A percentile compares a stretch with the other conserved stretches of the same genome.
phyloP scores from a whole-genome alignment of 768 basidiomycete genomes.

The Suillus spraguei region DNA sequence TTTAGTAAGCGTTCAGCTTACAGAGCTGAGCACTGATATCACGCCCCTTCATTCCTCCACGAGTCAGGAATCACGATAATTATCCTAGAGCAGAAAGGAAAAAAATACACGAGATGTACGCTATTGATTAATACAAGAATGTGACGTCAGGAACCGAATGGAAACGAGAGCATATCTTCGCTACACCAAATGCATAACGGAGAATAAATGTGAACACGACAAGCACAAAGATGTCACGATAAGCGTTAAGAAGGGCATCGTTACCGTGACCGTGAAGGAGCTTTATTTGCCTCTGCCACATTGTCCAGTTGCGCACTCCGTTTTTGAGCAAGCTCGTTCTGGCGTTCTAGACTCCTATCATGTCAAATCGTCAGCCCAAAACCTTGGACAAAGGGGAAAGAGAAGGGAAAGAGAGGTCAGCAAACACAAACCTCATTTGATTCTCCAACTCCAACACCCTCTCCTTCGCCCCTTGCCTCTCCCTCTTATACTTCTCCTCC shows the following conservation, averaged over 20 bases:
- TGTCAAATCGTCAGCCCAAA: constrained; percentile 9
- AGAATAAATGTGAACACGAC: background rate
- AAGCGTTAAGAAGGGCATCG: no score
- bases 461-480: constrained; percentile 94
- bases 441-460: constrained; percentile 70
- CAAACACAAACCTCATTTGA: constrained; percentile 59
- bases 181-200: background rate
- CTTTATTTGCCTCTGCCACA: constrained; percentile 33
- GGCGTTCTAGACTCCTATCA: constrained; percentile 72
- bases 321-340: constrained; percentile 78
- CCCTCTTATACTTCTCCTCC: constrained; percentile 91
- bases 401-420: background rate
- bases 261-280: background rate
- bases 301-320: constrained; percentile 47
- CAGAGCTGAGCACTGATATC: background rate
- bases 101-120: constrained; percentile 8
- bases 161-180: background rate
- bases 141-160: background rate
- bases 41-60: background rate
- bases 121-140: constrained; percentile 4
- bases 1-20: no score
- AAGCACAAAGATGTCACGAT: background rate
- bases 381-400: background rate
- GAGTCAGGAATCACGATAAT: background rate
- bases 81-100: background rate